Evolutionary conservation across 78 protist species (phyloP), one percentile per base, ranked within the genome.

Genomic region (Dictyostelium firmibasis): DNA sequence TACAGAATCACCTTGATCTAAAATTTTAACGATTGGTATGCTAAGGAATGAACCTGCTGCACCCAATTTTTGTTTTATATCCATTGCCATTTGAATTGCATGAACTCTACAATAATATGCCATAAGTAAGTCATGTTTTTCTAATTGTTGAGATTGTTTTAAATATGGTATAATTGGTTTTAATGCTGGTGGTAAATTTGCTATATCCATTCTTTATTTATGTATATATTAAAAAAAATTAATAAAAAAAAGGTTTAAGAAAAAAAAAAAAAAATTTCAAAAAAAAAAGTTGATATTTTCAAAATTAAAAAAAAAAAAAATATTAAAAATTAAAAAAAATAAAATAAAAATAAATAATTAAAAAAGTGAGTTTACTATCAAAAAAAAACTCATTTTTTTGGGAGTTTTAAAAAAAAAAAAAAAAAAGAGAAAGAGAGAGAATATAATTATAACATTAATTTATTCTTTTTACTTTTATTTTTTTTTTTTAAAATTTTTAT

Each of bases 91-190:
- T 13, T 77, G 85, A 9, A 50, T 43, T 47, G 93, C 93, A 88
- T 88, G 81, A 11, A 86, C 50, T 57, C 81, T 89, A 16, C 93
- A 86, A 81, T 81, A 94, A 78, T 94, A 94, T 0, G 96, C 93
- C 86, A 85, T 88, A 14, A 86, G 69, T 23, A 47, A 33, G 64
- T 94, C 96, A 69, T 77, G 82, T 81, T 86, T 94, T 23, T 79
- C 88, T n/a, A 94, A 57, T 35, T 87, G 87, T 2, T 41, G 81
- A 25, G 96, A 92, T 47, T 87, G 92, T 38, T 94, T 94, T 41
- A 94, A 44, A 25, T 43, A 86, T 31, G 89, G 89, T 8, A 62
- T 16, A 25, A 94, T 67, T 9, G 96, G 62, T 83, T 94, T 86
- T 23, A 94, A 75, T 35, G 57, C 62, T 81, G 93, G 79, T 50